Conservation (phyloP, 2,329 filamentous ascomycete genomes). For the Chaetomium sp. region DNA sequence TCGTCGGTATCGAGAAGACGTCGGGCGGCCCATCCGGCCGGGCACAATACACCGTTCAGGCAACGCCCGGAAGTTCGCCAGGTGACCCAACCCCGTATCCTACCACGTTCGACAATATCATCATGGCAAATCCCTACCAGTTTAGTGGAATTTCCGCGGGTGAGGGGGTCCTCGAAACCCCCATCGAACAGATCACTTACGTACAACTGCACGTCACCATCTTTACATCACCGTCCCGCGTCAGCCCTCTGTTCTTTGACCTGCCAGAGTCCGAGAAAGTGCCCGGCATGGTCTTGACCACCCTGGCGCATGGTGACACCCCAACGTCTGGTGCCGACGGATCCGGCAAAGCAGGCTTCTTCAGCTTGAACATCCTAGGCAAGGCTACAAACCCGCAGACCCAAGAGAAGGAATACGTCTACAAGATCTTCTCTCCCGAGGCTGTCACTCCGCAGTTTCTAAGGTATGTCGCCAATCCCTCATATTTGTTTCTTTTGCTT, state of each 20-base stretch:
- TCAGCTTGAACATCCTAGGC: conserved; percentile 76
- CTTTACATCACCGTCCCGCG: conserved; percentile 73
- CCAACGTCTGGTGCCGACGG: conserved; percentile 54
- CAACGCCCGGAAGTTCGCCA: conserved; percentile 35
- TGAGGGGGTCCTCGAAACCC: conserved; percentile 66
- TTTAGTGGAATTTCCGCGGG: conserved; percentile 69
- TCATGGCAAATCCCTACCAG: conserved; percentile 83
- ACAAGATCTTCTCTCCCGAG: conserved; percentile 66
- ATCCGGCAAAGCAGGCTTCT: conserved; percentile 77
- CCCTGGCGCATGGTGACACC: conserved; percentile 65
- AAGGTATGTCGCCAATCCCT: conserved; percentile 37
- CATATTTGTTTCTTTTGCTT: rapidly evolving
- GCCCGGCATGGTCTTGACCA: conserved; percentile 81
- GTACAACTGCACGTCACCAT: conserved; percentile 86
- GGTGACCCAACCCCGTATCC: conserved; percentile 45
- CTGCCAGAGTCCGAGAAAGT: conserved; percentile 58
- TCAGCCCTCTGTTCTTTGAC: conserved; percentile 74
- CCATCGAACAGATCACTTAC: conserved; percentile 81
- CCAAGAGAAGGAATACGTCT: conserved; percentile 56
- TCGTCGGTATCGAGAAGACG: conserved; percentile 59
- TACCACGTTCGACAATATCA: conserved; percentile 72
- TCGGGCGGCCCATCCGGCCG: conserved; percentile 42
- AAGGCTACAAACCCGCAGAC: conserved; percentile 63
- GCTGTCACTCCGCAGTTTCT: conserved; percentile 57
- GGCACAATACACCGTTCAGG: conserved; percentile 52